Evolutionary conservation across 331 rosid genomes (phyloP).

Genomic region (Erythrophleum ivorense): DNA sequence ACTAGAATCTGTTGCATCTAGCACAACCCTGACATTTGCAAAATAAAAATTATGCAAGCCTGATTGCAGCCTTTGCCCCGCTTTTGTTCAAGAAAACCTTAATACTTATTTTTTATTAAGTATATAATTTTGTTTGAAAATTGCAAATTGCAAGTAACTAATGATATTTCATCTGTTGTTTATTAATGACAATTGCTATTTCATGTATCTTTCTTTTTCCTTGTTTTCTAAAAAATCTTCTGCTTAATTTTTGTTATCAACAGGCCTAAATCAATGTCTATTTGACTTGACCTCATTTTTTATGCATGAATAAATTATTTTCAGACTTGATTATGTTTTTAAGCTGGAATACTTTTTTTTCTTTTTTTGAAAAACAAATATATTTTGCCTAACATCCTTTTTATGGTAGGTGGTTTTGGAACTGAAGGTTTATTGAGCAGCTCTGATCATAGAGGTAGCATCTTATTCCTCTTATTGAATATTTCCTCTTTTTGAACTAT

Average conservation of each 20-base stretch:
- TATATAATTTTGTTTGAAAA: not conserved
- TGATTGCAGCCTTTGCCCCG: not conserved
- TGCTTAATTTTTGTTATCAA: not conserved
- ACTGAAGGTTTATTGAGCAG: not conserved
- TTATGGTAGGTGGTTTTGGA: not conserved
- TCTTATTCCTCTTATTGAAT: not conserved
- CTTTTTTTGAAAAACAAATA: not conserved
- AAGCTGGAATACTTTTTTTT: not conserved
- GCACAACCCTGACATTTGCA: not conserved
- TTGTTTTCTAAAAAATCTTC: not conserved
- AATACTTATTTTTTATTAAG: not conserved
- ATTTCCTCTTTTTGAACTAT: not conserved
- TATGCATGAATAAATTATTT: not conserved
- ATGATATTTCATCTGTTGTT: not conserved
- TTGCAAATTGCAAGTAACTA: not conserved
- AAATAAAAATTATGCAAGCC: not conserved
- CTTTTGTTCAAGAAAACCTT: not conserved
- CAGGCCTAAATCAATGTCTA: not conserved
- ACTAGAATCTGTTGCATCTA: not conserved
- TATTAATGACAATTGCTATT: not conserved
- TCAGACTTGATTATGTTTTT: not conserved
- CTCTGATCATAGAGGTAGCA: conserved; percentile 5
- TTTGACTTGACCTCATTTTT: not conserved
- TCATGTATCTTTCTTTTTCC: not conserved
- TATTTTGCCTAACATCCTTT: not conserved